Percentiles rank a stretch among this genome's conserved stretches.
Evolutionary conservation across 352 stramenopile species (phyloP).

Genomic region (Globisporangium recalcitrans): DNA sequence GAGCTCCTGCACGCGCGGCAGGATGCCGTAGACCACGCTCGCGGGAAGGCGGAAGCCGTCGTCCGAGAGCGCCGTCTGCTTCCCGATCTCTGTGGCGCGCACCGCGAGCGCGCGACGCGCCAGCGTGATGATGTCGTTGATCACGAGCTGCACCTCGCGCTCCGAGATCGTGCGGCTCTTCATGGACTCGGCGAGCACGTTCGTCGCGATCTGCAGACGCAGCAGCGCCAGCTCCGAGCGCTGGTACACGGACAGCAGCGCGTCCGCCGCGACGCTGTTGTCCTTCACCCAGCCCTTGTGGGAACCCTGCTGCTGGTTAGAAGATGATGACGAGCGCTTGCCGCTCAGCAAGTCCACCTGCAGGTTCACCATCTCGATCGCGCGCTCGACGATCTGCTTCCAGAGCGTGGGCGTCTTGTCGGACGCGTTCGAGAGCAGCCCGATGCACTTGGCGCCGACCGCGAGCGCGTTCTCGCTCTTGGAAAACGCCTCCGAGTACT

Average conservation of each 20-base stretch:
- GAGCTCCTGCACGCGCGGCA: conserved; percentile 54
- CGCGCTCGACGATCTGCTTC: conserved; percentile 61
- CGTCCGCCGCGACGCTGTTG: conserved; percentile 22
- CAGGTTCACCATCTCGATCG: conserved; percentile 52
- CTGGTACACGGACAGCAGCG: conserved; percentile 48
- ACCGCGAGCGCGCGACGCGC: conserved; percentile 55
- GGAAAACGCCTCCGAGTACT: conserved; percentile 26
- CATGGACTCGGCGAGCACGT: conserved; percentile 39
- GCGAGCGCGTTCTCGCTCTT: conserved; percentile 13
- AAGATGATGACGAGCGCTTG: conserved; percentile 32
- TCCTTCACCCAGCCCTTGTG: conserved; percentile 68
- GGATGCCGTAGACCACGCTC: conserved; percentile 66
- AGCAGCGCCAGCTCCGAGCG: conserved; percentile 39
- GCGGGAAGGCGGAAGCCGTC: conserved; percentile 66
- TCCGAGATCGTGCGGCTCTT: conserved; percentile 57
- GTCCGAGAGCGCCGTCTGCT: conserved; percentile 76
- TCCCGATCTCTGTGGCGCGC: conserved; percentile 66
- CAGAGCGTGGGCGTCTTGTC: conserved; percentile 57
- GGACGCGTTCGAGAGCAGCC: conserved; percentile 47
- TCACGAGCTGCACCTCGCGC: conserved; percentile 64
- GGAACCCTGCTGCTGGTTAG: conserved; percentile 23
- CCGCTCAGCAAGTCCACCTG: conserved; percentile 62
- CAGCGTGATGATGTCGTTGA: conserved; percentile 48
- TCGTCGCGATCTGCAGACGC: conserved; percentile 34
- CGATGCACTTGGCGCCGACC: conserved; percentile 37